Evolutionary conservation across 345 rosid species (phyloP), one percentile per base, ranked within the genome.

Genomic region (Erysimum cheiranthoides): DNA sequence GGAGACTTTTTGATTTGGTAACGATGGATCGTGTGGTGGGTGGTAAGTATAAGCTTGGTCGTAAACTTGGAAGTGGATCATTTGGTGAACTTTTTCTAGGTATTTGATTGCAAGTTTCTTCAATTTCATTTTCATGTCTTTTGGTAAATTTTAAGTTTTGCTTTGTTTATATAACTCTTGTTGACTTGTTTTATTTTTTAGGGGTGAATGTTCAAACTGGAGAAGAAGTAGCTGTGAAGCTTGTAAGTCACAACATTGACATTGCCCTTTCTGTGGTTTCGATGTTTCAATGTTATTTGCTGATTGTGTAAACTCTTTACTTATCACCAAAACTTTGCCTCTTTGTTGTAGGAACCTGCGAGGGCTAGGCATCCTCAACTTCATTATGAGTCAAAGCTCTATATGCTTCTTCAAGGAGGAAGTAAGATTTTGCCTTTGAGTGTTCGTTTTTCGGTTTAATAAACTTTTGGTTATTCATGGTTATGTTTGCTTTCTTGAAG

Each of bases 11-110:
- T 13, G 80, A 62, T 70, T 71, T 40, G 43, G 56, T 28, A 46
- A 50, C 14, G 21, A 89, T 89, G 93, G 93, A 89, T 60, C 88
- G 97, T 76, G 82, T 92, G 76, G 87, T 94, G 81, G 97, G 97
- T 61, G 92, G 92, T 40, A 92, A 92, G 86, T 92, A 79, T 82
- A 94, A 92, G 86, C 90, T 92, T 67, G 97, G 93, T 70, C 90
- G 96, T 47, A 90, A 92, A 84, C 91, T 94, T 76, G 98, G 98
- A 43, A 86, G 98, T 76, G 98, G 98, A 77, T 94, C 98, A 65
- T 94, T 90, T 81, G 98, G 98, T 56, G 97, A 94, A 86, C 90
- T 94, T 71, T 92, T 65, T 82, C 89, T 92, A 47, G 98, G 98
- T 94, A 68, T 36, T 4, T 71, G 10, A 30, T 43, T 32, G 42